These are phyloP conservation scores for Narthecium ossifragum DNA, from an alignment of 106 monocot species.

Conservation along the genomic window DNA sequence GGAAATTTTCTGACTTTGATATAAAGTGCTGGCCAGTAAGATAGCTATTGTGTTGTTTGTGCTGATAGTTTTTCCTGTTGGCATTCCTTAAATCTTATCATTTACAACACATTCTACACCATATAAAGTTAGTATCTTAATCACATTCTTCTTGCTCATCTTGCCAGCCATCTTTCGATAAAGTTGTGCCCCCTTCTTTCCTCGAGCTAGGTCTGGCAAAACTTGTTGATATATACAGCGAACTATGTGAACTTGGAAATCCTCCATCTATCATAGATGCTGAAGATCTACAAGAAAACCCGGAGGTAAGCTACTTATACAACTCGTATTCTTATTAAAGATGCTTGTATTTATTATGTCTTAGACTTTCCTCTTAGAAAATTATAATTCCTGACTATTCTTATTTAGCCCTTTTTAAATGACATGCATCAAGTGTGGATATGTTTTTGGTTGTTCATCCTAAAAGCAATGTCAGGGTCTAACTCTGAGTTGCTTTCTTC, in stretches of 20 bases:
- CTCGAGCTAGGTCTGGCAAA: constrained; percentile 68
- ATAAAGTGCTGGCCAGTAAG: no score
- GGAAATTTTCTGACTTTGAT: no score
- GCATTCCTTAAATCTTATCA: no score
- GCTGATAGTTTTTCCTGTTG: no score
- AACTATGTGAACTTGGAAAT: constrained; percentile 73
- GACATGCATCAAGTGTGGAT: no score
- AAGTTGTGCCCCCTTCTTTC: constrained; percentile 70
- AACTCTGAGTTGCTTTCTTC: no score
- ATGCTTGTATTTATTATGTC: not conserved
- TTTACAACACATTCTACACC: no score
- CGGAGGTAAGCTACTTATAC: constrained; percentile 45
- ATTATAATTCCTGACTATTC: not conserved
- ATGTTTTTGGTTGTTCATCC: no score
- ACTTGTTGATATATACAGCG: constrained; percentile 72
- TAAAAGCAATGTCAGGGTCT: no score
- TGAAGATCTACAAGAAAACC: constrained; percentile 69
- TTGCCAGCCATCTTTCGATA: constrained; percentile 78
- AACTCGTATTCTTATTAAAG: not conserved
- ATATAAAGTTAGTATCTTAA: no score
- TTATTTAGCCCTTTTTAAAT: no score
- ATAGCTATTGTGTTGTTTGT: no score
- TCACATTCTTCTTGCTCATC: constrained; percentile 1
- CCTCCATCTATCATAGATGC: constrained; percentile 88
- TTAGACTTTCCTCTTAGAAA: not conserved